Evolutionary conservation across 768 basidiomycete genomes (phyloP).

Genomic region (Lactarius hengduanensis): DNA sequence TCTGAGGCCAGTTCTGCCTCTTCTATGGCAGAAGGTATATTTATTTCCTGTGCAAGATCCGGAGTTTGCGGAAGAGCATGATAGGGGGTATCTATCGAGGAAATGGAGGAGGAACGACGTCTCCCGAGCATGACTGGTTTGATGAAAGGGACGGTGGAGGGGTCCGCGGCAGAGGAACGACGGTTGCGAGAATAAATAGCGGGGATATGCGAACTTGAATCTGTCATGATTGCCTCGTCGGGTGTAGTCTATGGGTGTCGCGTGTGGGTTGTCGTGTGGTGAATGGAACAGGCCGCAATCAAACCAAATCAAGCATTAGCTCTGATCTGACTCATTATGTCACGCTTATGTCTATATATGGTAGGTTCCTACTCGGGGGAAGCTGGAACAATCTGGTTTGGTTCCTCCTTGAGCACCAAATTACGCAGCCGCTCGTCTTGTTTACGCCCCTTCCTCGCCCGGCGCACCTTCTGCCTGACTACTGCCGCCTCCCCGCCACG

Average conservation of each 20-base stretch:
- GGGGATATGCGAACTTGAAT: background rate
- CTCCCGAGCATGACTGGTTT: constrained; percentile 11
- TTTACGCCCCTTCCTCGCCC: constrained; percentile 35
- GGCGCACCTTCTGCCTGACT: constrained; percentile 31
- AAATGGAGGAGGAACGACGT: constrained; percentile 17
- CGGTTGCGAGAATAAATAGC: background rate
- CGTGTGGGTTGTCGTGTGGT: background rate
- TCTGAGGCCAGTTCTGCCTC: constrained; percentile 17
- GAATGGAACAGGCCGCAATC: too few species aligned
- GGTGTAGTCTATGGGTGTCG: background rate
- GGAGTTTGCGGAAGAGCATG: constrained; percentile 23
- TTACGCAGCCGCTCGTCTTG: constrained; percentile 33
- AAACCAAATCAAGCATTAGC: too few species aligned
- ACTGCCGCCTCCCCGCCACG: constrained; percentile 35
- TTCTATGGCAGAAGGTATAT: constrained; percentile 18
- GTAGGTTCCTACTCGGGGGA: background rate
- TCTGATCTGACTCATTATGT: background rate
- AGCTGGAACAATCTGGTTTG: constrained; percentile 36
- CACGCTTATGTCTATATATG: background rate
- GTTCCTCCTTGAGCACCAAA: constrained; percentile 34
- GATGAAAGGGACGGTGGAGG: background rate
- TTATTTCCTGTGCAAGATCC: background rate
- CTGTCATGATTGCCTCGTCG: background rate
- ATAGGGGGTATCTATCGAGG: constrained; percentile 20
- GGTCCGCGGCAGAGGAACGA: background rate